These are phyloP conservation scores for Dryas integrifolia DNA, from an alignment of 331 rosid genomes.

Conservation along the genomic window DNA sequence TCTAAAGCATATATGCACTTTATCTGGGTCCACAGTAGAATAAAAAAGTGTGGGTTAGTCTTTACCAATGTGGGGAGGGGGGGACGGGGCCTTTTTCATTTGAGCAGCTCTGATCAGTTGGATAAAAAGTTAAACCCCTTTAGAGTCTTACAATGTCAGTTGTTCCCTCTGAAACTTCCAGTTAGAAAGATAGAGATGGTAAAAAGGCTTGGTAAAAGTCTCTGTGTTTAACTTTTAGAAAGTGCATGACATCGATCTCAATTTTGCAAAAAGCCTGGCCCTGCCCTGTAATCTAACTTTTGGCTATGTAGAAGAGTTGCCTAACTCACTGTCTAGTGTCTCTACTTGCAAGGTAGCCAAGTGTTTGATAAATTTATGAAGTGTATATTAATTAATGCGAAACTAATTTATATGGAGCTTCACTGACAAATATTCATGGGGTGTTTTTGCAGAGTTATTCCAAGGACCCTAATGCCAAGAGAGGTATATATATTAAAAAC, in stretches of 20 bases:
- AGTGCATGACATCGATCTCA: not conserved
- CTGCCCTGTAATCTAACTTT: too few relatives aligned
- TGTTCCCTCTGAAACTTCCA: constrained; percentile 15
- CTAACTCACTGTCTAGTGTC: not conserved
- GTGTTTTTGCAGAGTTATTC: constrained; percentile 71
- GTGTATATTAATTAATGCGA: not conserved
- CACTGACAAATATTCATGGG: constrained; percentile 27
- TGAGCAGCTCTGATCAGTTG: constrained; percentile 9
- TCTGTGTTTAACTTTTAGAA: not conserved
- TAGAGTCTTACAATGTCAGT: constrained; percentile 13
- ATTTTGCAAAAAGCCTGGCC: too few relatives aligned
- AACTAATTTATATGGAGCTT: not conserved
- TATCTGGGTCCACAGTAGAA: not conserved
- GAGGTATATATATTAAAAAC: constrained; percentile 51
- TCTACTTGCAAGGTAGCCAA: too few relatives aligned
- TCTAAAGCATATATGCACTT: not conserved
- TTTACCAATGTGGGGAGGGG: not conserved
- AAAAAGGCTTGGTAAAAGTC: not conserved
- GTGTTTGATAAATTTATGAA: not conserved
- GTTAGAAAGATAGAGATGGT: not conserved
- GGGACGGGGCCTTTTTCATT: not conserved
- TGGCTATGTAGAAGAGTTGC: not conserved
- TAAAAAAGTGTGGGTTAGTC: not conserved
- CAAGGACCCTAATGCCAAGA: constrained; percentile 84
- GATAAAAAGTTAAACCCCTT: constrained; percentile 38